Evolutionary conservation across 306 rosid species (phyloP).

Genomic region (Rosa rugosa): DNA sequence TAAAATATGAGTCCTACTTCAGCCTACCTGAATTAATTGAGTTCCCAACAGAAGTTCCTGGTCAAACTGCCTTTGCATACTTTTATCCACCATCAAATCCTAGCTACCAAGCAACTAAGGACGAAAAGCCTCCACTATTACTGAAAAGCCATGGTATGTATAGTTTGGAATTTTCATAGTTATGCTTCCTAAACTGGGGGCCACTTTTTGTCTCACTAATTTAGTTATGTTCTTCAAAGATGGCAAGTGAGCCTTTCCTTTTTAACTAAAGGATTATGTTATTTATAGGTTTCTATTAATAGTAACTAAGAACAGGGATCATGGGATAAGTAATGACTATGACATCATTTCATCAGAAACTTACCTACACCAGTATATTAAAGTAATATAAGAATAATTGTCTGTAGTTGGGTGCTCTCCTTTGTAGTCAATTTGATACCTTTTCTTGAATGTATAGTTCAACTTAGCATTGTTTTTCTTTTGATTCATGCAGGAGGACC

Average conservation of each 20-base stretch:
- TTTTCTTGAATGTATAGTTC: constrained; percentile 8
- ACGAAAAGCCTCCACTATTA: constrained; percentile 84
- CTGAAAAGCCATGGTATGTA: constrained; percentile 83
- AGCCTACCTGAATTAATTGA: constrained; percentile 84
- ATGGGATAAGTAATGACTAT: not conserved
- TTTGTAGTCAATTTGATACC: not conserved
- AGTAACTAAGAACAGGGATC: not conserved
- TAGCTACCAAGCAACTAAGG: constrained; percentile 53
- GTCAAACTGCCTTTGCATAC: constrained; percentile 89
- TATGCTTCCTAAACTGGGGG: not conserved
- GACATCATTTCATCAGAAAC: not conserved
- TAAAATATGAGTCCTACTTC: constrained; percentile 59
- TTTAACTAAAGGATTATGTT: not conserved
- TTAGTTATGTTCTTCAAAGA: not conserved
- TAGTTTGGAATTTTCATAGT: constrained; percentile 14
- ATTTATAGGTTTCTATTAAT: too few relatives aligned
- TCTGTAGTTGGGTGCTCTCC: not conserved
- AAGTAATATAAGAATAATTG: not conserved
- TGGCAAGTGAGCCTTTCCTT: not conserved
- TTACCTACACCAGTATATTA: not conserved
- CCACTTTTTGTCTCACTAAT: not conserved
- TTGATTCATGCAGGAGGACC: too few relatives aligned
- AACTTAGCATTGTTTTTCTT: not conserved
- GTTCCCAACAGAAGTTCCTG: constrained; percentile 91
- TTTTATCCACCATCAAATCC: constrained; percentile 83